Evolutionary conservation across 2,329 filamentous ascomycete species (phyloP), one percentile per base, ranked within the genome.

Genomic region (Diplodia intermedia): DNA sequence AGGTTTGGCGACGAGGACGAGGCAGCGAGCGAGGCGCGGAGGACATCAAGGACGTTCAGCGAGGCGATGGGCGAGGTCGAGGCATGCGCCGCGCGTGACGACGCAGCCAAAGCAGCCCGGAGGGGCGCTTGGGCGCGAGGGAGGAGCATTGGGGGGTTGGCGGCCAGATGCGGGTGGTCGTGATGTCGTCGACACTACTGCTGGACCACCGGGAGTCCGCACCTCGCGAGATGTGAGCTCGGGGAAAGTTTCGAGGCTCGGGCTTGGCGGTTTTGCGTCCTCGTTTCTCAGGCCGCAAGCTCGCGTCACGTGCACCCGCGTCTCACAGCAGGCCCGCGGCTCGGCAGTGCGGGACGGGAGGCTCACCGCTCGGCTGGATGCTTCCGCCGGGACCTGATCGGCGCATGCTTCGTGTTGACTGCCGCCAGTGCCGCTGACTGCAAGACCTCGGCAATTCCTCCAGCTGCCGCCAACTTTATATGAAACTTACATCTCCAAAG

Each of bases 71-170:
- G 36, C 75, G 70, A 79, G 69, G 62, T 70, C 71, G 72, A 77
- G 72, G 33, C 69, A 15, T 71, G 69, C 0, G 74, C 73, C 50
- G 71, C 67, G 33, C 73, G 69, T 47, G 43, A 47, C 66, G 66
- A 55, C 11, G 65, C 53, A 40, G 60, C 49, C 18, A 75, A 56
- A 15, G 73, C 75, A 66, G 75, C 75, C 75, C 77, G 74, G 23
- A 76, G 73, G 66, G 78, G 78, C 72, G 76, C 76, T 31, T 77
- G 70, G 76, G 79, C 75, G 66, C 78, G 75, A 73, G 77, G 77
- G 68, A 79, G 77, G 73, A 79, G 75, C 78, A 80, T 80, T 65
- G 66, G 49, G 20, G 50, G 23, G 20, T n/a, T 15, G 57, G 26
- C 23, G 40, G 18, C 26, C n/a, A 26, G 33, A 33, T 33, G 52